Evolutionary conservation across 768 basidiomycete genomes (phyloP), one percentile per base, ranked within the genome.

Genomic region (Rhizopogon roseolus): DNA sequence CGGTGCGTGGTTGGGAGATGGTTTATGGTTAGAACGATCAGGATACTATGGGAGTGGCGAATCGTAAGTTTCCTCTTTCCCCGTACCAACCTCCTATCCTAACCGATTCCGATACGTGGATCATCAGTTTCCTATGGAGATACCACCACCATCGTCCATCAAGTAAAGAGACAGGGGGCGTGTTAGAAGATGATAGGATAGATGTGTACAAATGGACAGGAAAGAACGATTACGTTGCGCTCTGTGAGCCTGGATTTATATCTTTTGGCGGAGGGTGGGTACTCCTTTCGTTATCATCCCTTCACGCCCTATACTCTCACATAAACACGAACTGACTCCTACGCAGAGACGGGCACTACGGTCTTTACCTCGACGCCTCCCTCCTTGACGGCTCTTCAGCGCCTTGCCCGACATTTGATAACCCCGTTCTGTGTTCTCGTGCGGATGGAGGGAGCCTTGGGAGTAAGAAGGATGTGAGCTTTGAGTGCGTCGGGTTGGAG

Each of bases 211-310:
- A 78, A 46, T 90, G 90, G 85, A 95, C 94, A 0, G 93, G 93
- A 3, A 82, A 72, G 66, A 99, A 98, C 65, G 85, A 86, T 50
- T 98, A 98, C 62, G 87, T 97, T 39, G 85, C 90, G 19, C 75
- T 96, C 6, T 94, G 92, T 68, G 90, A 95, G 62, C 71, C 80
- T 0, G 81, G 79, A 14, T 92, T 80, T 59, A 76, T 97, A 55
- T 92, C 91, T 1, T 92, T 96, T 63, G 95, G 94, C 11, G 95
- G 95, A 60, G 95, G 95, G 93, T 93, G 57, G 53, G 88, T 78
- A 25, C 40, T 11, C 13, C 32, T 52, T 52, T 53, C 16, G 38
- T 44, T 25, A 42, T 14, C 40, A 34, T 19, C 16, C 11, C 29
- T 10, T 11, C 27, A 51, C 56, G 36, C 16, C 17, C 53, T 51